Evolutionary conservation across 805 yeast species (phyloP).

Genomic region (Metschnikowia noctiluminum): DNA sequence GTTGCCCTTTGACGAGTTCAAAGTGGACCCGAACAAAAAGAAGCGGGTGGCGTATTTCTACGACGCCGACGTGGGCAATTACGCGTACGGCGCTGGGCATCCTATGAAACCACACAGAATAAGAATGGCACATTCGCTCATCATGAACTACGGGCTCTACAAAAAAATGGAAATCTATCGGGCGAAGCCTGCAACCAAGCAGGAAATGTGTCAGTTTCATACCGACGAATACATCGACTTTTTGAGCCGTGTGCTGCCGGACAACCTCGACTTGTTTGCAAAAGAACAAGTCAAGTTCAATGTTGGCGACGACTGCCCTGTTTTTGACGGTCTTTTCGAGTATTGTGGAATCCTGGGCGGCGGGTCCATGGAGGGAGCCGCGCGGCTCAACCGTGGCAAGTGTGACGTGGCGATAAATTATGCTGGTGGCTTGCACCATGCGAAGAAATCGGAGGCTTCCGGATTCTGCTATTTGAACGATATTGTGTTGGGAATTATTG

Average conservation of each 20-base stretch:
- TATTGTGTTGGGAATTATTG: conserved; percentile 79
- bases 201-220: conserved; percentile 97
- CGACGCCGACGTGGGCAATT: conserved; percentile 88
- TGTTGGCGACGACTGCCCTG: conserved; percentile 86
- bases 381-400: conserved; percentile 74
- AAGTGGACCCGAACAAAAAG: conserved; percentile 39
- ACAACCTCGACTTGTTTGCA: conserved; percentile 79
- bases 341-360: conserved; percentile 82
- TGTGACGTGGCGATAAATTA: conserved; percentile 91
- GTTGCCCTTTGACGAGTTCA: conserved; percentile 44
- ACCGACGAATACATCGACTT: conserved; percentile 97
- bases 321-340: conserved; percentile 74
- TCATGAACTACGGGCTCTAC: conserved; percentile 95
- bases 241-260: conserved; percentile 85
- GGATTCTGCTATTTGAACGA: conserved; percentile 92
- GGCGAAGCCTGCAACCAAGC: conserved; percentile 96
- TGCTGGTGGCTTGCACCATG: conserved; percentile 93
- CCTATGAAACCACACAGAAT: conserved; percentile 99
- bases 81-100: conserved; percentile 97
- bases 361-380: conserved; percentile 87
- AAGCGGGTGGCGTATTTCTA: conserved; percentile 44
- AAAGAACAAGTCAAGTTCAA: conserved; percentile 90
- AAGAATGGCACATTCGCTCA: conserved; percentile 96
- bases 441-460: conserved; percentile 83
- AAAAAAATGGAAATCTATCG: conserved; percentile 96